These are phyloP conservation scores for Talaromyces proteolyticus DNA, from an alignment of 495 filamentous ascomycete genomes.

Conservation along the genomic window DNA sequence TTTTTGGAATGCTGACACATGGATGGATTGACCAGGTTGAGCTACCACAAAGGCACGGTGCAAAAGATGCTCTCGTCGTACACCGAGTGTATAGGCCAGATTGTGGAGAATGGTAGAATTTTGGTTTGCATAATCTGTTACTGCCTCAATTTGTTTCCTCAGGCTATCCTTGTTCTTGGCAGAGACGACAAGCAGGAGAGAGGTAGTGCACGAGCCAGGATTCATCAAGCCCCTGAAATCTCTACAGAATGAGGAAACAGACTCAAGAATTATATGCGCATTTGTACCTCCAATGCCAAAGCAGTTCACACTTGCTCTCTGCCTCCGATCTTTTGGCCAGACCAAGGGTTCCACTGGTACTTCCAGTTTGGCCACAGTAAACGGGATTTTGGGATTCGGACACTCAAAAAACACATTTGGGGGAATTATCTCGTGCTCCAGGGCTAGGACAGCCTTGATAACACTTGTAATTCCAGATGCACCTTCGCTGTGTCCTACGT, in stretches of 20 bases:
- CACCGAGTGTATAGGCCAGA: conserved; percentile 9
- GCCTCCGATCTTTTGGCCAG: conserved; percentile 9
- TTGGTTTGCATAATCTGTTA: conserved; percentile 8
- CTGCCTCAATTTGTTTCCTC: background rate
- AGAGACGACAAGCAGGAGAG: conserved; percentile 8
- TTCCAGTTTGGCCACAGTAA: background rate
- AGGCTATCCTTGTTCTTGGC: conserved; percentile 2
- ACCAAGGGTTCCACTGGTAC: conserved; percentile 16
- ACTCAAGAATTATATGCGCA: conserved; percentile 21
- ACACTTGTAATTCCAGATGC: conserved; percentile 27
- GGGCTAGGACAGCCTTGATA: conserved; percentile 25
- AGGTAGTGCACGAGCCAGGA: background rate
- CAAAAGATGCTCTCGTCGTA: conserved; percentile 10
- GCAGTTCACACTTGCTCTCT: conserved; percentile 23
- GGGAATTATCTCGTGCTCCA: conserved; percentile 29
- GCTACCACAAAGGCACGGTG: conserved; percentile 2
- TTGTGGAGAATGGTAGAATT: too few species aligned
- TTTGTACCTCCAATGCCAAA: conserved; percentile 29
- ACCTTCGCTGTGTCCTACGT: conserved; percentile 33
- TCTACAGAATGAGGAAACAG: background rate
- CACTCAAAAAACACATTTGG: conserved; percentile 24
- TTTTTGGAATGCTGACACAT: background rate
- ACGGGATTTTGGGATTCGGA: conserved; percentile 20
- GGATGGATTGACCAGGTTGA: background rate
- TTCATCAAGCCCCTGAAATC: background rate